Evolutionary conservation across 2,329 filamentous ascomycete species (phyloP), one percentile per base, ranked within the genome.

Genomic region (Aspergillus terreus): DNA sequence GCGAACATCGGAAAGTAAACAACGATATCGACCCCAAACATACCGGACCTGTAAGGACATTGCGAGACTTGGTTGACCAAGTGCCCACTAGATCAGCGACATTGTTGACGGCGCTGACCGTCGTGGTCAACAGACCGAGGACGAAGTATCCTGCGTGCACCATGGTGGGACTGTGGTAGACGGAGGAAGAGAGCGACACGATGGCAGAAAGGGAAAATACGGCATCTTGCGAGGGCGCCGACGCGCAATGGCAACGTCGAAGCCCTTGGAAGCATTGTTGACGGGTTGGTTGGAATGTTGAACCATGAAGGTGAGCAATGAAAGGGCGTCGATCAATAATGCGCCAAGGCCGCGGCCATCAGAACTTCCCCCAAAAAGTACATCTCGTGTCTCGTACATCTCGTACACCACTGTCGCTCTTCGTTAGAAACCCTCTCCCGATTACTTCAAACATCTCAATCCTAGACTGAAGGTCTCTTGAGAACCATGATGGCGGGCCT

Each of bases 31-130:
- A 14, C 23, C 44, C 23, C 40, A 47, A 48, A 56, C 76, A 52
- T 81, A 88, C 86, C 49, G 85, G 81, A 42, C 86, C 86, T 7
- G 86, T 89, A 42, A 88, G 64, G 38, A 87, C 86, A 55, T 82
- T 81, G 64, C 80, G 82, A 23, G 84, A 85, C 69, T 89, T 90
- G 43, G 83, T 86, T 14, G 82, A 80, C 86, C 86, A 90, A 52
- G 86, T 89, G 52, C 86, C 86, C n/a, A 83, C 78, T 30, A 88
- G 71, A 47, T 79, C 72, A 30, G 75, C 66, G 56, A 79, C 74
- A 67, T 60, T 64, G 67, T 60, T 64, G 25, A 68, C 70, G 30
- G 76, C 71, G 46, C 71, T 69, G 45, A 70, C 64, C 52, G 69
- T 65, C 41, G 69, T 63, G 46, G 57, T 55, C 35, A 77, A 62